These are phyloP conservation scores for Austroboletus olivaceoglutinosus DNA, from an alignment of 1,284 basidiomycete species.

Conservation along the genomic window DNA sequence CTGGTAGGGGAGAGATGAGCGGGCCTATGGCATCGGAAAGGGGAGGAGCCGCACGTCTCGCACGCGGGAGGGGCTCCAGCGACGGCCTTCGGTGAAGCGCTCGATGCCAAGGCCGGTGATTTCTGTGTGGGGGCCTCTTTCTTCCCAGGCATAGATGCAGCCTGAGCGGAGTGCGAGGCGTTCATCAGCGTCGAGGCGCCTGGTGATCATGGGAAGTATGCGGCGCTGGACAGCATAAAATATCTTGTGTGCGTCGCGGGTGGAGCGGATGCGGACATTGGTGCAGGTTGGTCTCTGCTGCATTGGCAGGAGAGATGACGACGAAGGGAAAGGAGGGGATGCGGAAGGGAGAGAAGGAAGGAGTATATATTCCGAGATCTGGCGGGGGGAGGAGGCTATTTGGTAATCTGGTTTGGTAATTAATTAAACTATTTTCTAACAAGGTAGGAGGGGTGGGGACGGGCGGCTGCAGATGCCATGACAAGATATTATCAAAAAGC, in stretches of 20 bases:
- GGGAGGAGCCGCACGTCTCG: constrained; percentile 57
- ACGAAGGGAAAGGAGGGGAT: constrained; percentile 1
- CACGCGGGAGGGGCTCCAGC: constrained; percentile 76
- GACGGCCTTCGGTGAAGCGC: constrained; percentile 72
- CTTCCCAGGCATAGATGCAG: constrained; percentile 83
- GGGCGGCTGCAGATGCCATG: constrained; percentile 10
- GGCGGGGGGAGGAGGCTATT: constrained; percentile 23
- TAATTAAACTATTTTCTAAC: constrained; percentile 40
- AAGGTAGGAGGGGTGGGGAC: constrained; percentile 7
- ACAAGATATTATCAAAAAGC: constrained; percentile 26
- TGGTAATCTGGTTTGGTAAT: constrained; percentile 36
- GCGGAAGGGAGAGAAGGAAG: constrained; percentile 9
- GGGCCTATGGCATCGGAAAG: not conserved
- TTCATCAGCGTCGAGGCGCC: constrained; percentile 75
- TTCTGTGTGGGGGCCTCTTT: constrained; percentile 71
- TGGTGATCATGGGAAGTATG: constrained; percentile 68
- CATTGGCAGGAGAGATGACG: constrained; percentile 32
- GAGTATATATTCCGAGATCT: constrained; percentile 38
- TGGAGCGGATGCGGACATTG: constrained; percentile 70
- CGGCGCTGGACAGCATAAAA: constrained; percentile 70
- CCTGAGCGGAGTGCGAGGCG: constrained; percentile 61
- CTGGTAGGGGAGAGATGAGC: constrained; percentile 37
- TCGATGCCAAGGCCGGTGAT: constrained; percentile 78
- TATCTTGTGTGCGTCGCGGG: constrained; percentile 75
- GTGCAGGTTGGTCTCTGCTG: constrained; percentile 68